These are phyloP conservation scores for Amaranthus tricolor DNA, from an alignment of 179 eudicot species.

Conservation along the genomic window DNA sequence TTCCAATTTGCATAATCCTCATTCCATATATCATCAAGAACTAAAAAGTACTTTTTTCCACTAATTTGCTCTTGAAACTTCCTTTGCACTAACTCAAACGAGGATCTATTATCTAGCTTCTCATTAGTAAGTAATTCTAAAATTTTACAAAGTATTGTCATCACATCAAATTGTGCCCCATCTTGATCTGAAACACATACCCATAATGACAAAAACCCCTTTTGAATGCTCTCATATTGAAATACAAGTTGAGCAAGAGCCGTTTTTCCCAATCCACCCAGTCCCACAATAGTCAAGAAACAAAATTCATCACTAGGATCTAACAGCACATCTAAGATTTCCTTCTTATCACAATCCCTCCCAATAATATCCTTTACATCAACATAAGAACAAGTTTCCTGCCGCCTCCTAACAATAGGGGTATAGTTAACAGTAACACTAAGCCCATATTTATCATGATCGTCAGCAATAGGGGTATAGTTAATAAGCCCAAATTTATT, in stretches of 20 bases:
- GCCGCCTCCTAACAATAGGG: background rate
- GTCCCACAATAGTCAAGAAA: background rate
- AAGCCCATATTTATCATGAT: background rate
- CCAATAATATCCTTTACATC: too few relatives aligned
- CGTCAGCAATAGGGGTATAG: background rate
- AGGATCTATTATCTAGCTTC: background rate
- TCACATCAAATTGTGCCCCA: background rate
- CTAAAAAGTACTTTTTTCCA: conserved; percentile 8
- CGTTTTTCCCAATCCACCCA: conserved; percentile 22
- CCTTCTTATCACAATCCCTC: too few relatives aligned
- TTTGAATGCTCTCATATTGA: conserved; percentile 6
- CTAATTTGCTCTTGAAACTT: background rate
- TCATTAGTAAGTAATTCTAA: background rate
- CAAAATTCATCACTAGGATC: too few relatives aligned
- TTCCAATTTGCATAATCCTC: conserved; percentile 16
- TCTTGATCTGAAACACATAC: conserved; percentile 2
- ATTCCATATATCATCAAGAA: conserved; percentile 26
- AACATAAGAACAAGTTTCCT: conserved; percentile 5
- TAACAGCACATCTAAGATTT: too few relatives aligned
- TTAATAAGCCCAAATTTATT: background rate
- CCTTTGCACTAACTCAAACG: background rate
- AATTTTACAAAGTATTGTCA: background rate
- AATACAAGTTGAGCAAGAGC: conserved; percentile 28
- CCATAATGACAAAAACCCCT: conserved; percentile 5
- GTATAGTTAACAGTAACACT: background rate